Evolutionary conservation across 306 rosid species (phyloP).

Genomic region (Fragaria vesca): DNA sequence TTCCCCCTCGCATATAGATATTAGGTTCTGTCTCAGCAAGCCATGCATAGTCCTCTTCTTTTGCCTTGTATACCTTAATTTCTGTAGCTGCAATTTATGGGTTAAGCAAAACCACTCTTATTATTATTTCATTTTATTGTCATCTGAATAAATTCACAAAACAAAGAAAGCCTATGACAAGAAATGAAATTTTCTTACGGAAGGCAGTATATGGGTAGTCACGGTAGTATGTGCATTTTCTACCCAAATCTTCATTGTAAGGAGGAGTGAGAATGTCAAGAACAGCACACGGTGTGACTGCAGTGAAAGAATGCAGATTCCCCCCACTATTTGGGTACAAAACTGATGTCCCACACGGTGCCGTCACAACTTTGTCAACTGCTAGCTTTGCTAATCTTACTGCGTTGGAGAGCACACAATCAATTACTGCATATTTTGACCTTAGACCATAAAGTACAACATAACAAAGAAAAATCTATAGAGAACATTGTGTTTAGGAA

Average conservation of each 20-base stretch:
- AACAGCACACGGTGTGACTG: slow-evolving; percentile 83
- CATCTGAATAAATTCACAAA: not conserved
- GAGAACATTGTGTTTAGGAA: not conserved
- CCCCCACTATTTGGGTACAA: slow-evolving; percentile 81
- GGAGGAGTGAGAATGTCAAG: slow-evolving; percentile 88
- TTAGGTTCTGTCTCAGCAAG: slow-evolving; percentile 73
- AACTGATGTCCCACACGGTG: slow-evolving; percentile 70
- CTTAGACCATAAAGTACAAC: not conserved
- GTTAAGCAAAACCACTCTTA: slow-evolving; percentile 20
- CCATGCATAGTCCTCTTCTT: slow-evolving; percentile 87
- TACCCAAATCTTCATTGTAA: slow-evolving; percentile 71
- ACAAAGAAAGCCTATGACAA: not conserved
- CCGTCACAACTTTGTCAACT: slow-evolving; percentile 66
- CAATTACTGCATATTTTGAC: not conserved
- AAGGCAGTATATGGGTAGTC: slow-evolving; percentile 74
- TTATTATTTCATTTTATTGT: not conserved
- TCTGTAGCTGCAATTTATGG: slow-evolving; percentile 45
- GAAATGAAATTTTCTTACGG: slow-evolving; percentile 43
- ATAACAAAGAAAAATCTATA: not conserved
- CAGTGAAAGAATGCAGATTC: slow-evolving; percentile 87
- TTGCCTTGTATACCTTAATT: slow-evolving; percentile 34
- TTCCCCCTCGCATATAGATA: slow-evolving; percentile 74
- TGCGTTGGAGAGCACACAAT: slow-evolving; percentile 22
- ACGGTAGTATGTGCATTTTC: slow-evolving; percentile 78
- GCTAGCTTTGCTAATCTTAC: slow-evolving; percentile 80